Percentiles rank a stretch among this genome's conserved stretches.
phyloP scores from a whole-genome alignment of 371 early-diverging fungal genomes.

The Choanephora cucurbitarum region DNA sequence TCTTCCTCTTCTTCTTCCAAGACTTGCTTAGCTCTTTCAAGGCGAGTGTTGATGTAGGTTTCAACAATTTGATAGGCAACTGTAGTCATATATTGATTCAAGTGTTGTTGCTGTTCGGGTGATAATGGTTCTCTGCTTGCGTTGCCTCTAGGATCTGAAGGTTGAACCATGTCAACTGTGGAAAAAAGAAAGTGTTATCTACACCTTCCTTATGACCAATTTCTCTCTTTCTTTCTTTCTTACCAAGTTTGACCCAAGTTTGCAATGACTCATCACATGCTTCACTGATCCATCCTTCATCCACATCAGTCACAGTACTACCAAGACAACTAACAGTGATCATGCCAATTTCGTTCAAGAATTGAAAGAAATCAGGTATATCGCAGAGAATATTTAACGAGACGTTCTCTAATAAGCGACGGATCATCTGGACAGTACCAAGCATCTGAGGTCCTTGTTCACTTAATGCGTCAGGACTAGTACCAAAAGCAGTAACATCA shows the following conservation, averaged over 20 bases:
- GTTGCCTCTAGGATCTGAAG: constrained; percentile 23
- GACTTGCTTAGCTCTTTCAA: constrained; percentile 60
- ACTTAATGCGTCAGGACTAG: constrained; percentile 32
- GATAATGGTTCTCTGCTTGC: constrained; percentile 19
- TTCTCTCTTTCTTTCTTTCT: constrained; percentile 19
- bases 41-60: constrained; percentile 65
- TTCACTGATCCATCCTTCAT: constrained; percentile 63
- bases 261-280: constrained; percentile 72
- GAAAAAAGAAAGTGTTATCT: not conserved
- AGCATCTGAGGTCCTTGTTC: constrained; percentile 54
- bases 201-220: too few relatives aligned
- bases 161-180: constrained; percentile 34
- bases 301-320: constrained; percentile 54
- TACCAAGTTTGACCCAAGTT: constrained; percentile 71
- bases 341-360: constrained; percentile 64
- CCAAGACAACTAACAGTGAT: constrained; percentile 64
- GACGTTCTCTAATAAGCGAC: constrained; percentile 48
- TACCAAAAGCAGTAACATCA: constrained; percentile 32
- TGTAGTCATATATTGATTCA: constrained; percentile 56
- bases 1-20: constrained; percentile 61
- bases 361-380: constrained; percentile 61
- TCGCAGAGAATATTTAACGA: constrained; percentile 43
- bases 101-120: constrained; percentile 25
- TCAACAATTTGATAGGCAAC: constrained; percentile 64
- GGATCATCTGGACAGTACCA: constrained; percentile 52